These are phyloP conservation scores for Cyclotella kingstonii DNA, from an alignment of 108 stramenopile species.

Conservation along the genomic window DNA sequence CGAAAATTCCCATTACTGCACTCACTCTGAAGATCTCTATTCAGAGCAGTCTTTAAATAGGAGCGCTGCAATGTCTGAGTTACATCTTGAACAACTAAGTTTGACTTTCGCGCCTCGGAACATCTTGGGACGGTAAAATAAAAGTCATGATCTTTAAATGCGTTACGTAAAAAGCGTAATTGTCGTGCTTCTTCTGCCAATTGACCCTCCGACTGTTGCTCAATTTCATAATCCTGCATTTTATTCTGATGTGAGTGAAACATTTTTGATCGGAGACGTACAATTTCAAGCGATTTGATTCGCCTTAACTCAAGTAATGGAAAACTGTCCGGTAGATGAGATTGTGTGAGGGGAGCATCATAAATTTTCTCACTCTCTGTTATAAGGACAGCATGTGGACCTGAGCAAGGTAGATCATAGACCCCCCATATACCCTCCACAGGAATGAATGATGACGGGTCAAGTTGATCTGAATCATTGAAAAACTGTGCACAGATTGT, in stretches of 20 bases:
- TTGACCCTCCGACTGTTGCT: not conserved
- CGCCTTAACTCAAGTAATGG: constrained; percentile 58
- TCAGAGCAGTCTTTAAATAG: constrained; percentile 21
- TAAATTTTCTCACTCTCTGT: constrained; percentile 57
- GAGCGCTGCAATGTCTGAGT: constrained; percentile 59
- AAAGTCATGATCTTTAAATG: constrained; percentile 74
- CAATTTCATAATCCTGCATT: not conserved
- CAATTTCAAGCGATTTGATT: constrained; percentile 60
- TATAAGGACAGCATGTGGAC: constrained; percentile 62
- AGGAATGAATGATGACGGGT: constrained; percentile 20
- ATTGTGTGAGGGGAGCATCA: constrained; percentile 34
- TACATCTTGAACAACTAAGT: constrained; percentile 55
- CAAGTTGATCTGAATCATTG: not conserved
- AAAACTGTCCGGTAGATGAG: not conserved
- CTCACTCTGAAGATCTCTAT: not conserved
- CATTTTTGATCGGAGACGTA: constrained; percentile 43
- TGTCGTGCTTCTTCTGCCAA: constrained; percentile 68
- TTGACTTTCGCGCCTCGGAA: not conserved
- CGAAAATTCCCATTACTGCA: not conserved
- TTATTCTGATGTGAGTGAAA: constrained; percentile 1
- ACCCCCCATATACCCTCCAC: constrained; percentile 83
- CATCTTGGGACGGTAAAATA: constrained; percentile 48
- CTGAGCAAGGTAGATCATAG: constrained; percentile 64
- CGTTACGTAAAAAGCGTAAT: constrained; percentile 61
- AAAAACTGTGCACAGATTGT: not conserved